phyloP scores from a whole-genome alignment of 2,329 filamentous ascomycete species.

The Hymenoscyphus repandus region DNA sequence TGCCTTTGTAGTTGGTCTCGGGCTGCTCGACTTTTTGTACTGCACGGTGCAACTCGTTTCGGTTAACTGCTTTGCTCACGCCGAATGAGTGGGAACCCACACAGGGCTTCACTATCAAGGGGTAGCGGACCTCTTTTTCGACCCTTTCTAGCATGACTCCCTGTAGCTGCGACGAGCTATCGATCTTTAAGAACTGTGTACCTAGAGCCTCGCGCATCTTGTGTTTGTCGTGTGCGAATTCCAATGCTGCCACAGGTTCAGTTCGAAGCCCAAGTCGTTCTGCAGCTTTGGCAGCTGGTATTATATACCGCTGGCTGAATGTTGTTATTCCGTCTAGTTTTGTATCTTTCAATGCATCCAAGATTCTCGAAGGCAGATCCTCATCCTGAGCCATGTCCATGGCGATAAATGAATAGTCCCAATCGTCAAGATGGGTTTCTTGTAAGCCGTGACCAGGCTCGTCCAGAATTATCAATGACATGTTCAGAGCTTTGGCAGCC shows the following conservation, averaged over 20 bases:
- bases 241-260: background rate
- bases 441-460: too few relatives aligned
- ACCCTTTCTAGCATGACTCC: background rate
- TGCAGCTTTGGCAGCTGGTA: background rate
- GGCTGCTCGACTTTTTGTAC: background rate
- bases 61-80: background rate
- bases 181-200: background rate
- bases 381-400: background rate
- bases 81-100: background rate
- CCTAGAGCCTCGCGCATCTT: background rate
- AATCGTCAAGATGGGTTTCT: too few relatives aligned
- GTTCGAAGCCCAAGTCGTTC: background rate
- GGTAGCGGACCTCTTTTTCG: background rate
- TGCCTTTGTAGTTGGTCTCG: background rate
- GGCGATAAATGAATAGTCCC: too few relatives aligned
- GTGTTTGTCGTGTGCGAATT: background rate
- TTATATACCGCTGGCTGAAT: background rate
- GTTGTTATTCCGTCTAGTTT: background rate
- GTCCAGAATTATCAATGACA: too few relatives aligned
- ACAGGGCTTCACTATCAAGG: background rate
- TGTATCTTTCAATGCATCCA: background rate
- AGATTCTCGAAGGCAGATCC: background rate
- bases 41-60: background rate
- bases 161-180: background rate
- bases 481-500: too few relatives aligned